phyloP scores from a whole-genome alignment of 1,139 yeast species.

The Blastobotrys elegans region DNA sequence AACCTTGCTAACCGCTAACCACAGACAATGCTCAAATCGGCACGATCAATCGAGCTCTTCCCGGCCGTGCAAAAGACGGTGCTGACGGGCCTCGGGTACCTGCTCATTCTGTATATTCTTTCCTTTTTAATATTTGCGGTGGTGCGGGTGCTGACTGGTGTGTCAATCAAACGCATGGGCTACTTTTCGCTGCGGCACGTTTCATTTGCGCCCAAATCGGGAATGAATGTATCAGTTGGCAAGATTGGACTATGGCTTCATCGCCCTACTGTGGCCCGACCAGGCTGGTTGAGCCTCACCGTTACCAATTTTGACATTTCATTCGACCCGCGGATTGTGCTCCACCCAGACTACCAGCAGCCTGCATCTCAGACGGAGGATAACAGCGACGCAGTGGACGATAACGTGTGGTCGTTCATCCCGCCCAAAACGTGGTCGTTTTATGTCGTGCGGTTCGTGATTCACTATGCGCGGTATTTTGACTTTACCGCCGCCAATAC shows the following conservation, averaged over 20 bases:
- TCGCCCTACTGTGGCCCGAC: conserved; percentile 39
- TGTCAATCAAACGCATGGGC: conserved; percentile 40
- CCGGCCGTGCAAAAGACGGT: conserved; percentile 21
- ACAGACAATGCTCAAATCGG: conserved; percentile 3
- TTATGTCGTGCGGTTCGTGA: conserved; percentile 25
- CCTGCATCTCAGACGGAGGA: neutral
- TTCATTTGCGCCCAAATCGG: conserved; percentile 33
- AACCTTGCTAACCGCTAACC: no score
- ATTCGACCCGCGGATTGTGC: conserved; percentile 29
- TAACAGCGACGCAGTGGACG: conserved; percentile 17
- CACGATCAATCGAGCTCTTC: conserved; percentile 11
- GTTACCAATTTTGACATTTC: conserved; percentile 30
- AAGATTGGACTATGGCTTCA: conserved; percentile 35
- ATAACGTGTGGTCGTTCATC: conserved; percentile 20
- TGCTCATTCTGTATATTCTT: conserved; percentile 28
- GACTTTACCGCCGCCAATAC: conserved; percentile 28
- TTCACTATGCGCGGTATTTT: conserved; percentile 27
- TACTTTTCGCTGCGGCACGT: conserved; percentile 38
- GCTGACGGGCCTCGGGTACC: conserved; percentile 24
- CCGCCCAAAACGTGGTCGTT: conserved; percentile 26
- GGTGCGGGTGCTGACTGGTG: conserved; percentile 38
- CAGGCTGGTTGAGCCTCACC: conserved; percentile 35
- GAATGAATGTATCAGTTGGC: conserved; percentile 35
- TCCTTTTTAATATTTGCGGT: conserved; percentile 38
- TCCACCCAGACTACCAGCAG: conserved; percentile 19